phyloP scores from a whole-genome alignment of 352 stramenopile genomes.

The Pythium dissimile region DNA sequence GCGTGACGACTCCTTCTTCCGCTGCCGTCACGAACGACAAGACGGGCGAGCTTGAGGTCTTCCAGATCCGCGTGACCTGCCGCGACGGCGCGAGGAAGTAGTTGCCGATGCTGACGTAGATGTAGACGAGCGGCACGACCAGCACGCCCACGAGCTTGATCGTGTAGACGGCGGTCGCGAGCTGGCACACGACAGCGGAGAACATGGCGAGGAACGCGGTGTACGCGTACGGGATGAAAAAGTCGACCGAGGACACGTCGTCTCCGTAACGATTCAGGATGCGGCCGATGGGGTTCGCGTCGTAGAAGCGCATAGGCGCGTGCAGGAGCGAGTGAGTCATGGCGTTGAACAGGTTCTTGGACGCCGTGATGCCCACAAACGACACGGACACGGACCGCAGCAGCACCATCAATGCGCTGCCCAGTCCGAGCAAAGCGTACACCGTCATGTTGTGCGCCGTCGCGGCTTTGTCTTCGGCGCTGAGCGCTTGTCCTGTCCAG shows the following conservation, averaged over 20 bases:
- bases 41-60: conserved; percentile 31
- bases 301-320: conserved; percentile 86
- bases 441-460: conserved; percentile 20
- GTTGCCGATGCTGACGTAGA: conserved; percentile 58
- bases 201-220: conserved; percentile 42
- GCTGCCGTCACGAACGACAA: conserved; percentile 26
- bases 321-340: conserved; percentile 70
- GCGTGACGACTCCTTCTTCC: conserved; percentile 28
- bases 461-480: conserved; percentile 10
- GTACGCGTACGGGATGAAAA: conserved; percentile 39
- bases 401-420: conserved; percentile 26
- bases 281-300: conserved; percentile 78
- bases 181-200: conserved; percentile 54
- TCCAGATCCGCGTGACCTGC: conserved; percentile 33
- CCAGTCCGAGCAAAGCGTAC: conserved; percentile 20
- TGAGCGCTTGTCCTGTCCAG: conserved; percentile 30
- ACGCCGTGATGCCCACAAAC: conserved; percentile 24
- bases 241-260: conserved; percentile 87
- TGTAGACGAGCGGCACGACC: conserved; percentile 68
- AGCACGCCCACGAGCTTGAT: conserved; percentile 71
- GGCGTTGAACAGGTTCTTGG: conserved; percentile 64
- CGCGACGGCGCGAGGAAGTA: conserved; percentile 42
- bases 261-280: conserved; percentile 84
- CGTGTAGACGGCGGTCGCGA: conserved; percentile 70
- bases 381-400: conserved; percentile 20